phyloP scores from a whole-genome alignment of 352 stramenopile species.

The Phytophthora macrochlamydospora region DNA sequence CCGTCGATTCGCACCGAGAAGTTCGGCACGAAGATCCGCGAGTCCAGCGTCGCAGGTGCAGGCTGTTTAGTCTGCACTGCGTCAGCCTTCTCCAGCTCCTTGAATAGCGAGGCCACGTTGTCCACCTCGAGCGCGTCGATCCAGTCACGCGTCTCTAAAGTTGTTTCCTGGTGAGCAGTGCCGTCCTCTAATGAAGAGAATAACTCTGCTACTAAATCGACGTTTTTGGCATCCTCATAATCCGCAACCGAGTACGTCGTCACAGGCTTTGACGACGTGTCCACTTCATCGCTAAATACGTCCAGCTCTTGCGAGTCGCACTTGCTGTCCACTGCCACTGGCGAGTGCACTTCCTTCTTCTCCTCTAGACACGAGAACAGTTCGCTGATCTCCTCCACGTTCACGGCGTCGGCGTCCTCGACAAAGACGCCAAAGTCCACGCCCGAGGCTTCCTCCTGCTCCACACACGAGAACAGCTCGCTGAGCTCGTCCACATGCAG shows the following conservation, averaged over 20 bases:
- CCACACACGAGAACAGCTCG: conserved; percentile 59
- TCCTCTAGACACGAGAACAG: conserved; percentile 50
- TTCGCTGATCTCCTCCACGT: conserved; percentile 65
- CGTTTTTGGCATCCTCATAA: conserved; percentile 40
- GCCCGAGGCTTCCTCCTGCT: conserved; percentile 40
- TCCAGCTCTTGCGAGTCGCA: conserved; percentile 1
- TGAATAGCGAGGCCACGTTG: conserved; percentile 51
- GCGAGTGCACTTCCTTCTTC: conserved; percentile 21
- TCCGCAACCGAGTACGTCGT: conserved; percentile 11
- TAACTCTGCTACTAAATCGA: conserved; percentile 45
- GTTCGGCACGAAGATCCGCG: conserved; percentile 59
- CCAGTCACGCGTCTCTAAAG: conserved; percentile 37
- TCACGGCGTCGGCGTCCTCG: conserved; percentile 54
- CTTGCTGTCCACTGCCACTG: conserved; percentile 13
- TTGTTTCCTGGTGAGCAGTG: conserved; percentile 6
- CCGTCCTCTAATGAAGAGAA: conserved; percentile 42
- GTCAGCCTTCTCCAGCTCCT: conserved; percentile 41
- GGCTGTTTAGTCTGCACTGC: conserved; percentile 6
- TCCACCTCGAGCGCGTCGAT: conserved; percentile 63
- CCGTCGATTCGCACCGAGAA: conserved; percentile 63
- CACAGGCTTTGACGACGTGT: not conserved
- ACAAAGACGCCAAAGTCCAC: conserved; percentile 58
- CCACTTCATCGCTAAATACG: conserved; percentile 2
- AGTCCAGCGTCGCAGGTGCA: conserved; percentile 37
- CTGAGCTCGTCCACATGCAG: conserved; percentile 57